These are phyloP conservation scores for Prosopis cineraria DNA, from an alignment of 306 rosid genomes.

Conservation along the genomic window DNA sequence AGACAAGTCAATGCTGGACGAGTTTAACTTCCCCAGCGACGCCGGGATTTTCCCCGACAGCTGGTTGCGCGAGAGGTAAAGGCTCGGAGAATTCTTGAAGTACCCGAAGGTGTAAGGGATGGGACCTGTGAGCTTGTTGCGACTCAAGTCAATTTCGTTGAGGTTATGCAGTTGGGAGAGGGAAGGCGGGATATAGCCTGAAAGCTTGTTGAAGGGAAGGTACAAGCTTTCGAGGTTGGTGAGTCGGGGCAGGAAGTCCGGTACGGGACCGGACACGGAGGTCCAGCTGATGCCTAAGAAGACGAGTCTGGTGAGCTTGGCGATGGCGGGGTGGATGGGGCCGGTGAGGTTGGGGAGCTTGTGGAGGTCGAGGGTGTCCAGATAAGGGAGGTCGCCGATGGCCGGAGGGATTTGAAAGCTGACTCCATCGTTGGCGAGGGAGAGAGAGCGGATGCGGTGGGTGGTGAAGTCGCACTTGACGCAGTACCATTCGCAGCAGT, in stretches of 20 bases:
- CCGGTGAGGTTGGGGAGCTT: slow-evolving; percentile 4
- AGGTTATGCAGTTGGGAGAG: not conserved
- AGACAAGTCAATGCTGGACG: not conserved
- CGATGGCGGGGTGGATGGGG: not conserved
- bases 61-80: not conserved
- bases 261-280: not conserved
- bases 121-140: not conserved
- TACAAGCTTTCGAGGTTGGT: not conserved
- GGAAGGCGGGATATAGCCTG: not conserved
- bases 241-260: not conserved
- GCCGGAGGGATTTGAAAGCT: not conserved
- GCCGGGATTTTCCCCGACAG: not conserved
- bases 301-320: not conserved
- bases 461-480: not conserved
- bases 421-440: not conserved
- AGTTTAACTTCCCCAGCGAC: not conserved
- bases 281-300: not conserved
- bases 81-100: not conserved
- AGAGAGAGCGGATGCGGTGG: not conserved
- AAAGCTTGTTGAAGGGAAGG: not conserved
- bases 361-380: not conserved
- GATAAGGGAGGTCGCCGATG: not conserved
- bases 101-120: not conserved
- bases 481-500: not conserved
- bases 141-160: not conserved